phyloP scores from a whole-genome alignment of 768 basidiomycete genomes.

The Collybiopsis confluens region DNA sequence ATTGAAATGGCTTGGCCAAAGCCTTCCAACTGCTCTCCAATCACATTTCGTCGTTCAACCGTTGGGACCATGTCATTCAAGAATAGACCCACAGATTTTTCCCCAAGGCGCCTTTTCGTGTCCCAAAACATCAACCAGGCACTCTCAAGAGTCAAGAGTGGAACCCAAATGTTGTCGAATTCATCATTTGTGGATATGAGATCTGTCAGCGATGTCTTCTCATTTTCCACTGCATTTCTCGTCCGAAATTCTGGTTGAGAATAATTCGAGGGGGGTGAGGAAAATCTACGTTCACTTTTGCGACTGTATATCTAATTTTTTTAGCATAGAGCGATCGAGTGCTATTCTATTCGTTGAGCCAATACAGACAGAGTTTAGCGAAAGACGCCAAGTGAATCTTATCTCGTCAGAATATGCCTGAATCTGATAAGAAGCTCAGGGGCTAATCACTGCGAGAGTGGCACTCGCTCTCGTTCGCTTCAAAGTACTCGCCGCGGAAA shows the following conservation, averaged over 20 bases:
- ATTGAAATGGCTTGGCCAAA: background rate
- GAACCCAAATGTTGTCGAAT: too few relatives aligned
- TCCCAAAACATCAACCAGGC: too few relatives aligned
- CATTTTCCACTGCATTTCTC: too few relatives aligned
- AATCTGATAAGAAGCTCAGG: constrained; percentile 21
- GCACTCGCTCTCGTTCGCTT: constrained; percentile 19
- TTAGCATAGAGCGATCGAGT: constrained; percentile 13
- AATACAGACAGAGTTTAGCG: constrained; percentile 20
- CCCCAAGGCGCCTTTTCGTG: too few relatives aligned
- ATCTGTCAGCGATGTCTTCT: too few relatives aligned
- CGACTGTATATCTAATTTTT: too few relatives aligned
- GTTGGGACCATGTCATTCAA: too few relatives aligned
- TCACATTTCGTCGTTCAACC: too few relatives aligned
- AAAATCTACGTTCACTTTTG: background rate
- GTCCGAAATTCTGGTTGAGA: background rate
- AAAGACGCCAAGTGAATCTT: constrained; percentile 17
- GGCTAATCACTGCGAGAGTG: constrained; percentile 21
- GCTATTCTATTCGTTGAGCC: constrained; percentile 20
- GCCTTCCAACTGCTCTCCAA: too few relatives aligned
- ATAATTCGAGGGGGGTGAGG: background rate
- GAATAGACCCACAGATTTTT: too few relatives aligned
- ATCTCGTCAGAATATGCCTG: constrained; percentile 16
- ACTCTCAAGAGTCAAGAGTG: too few relatives aligned
- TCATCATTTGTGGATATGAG: too few relatives aligned
- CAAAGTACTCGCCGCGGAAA: constrained; percentile 21